These are phyloP conservation scores for Beauveria sp. DNA, from an alignment of 2,329 filamentous ascomycete genomes.

Conservation along the genomic window DNA sequence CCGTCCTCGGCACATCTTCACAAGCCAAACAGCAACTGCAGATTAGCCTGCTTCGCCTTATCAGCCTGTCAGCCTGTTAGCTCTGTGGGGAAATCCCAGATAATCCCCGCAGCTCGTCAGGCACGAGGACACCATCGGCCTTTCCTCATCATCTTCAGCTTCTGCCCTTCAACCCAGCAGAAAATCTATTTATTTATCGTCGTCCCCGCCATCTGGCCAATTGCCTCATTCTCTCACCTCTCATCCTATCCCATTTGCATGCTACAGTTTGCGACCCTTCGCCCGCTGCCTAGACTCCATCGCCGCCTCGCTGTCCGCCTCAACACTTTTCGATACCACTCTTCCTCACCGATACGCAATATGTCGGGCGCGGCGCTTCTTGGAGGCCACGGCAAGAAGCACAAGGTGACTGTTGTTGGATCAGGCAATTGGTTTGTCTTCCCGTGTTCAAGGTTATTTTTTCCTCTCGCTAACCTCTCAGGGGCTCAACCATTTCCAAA, in stretches of 20 bases:
- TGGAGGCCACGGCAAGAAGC: constrained; percentile 57
- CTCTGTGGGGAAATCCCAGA: neutral
- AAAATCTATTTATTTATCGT: neutral
- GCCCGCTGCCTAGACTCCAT: constrained; percentile 1
- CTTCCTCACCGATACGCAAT: constrained; percentile 16
- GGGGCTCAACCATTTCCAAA: constrained; percentile 96
- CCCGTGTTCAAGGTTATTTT: neutral
- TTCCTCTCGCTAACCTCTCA: constrained; percentile 27
- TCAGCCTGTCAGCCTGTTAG: too few relatives aligned
- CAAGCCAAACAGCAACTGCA: too few relatives aligned
- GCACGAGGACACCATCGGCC: neutral
- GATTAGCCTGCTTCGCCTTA: neutral
- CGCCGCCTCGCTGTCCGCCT: neutral
- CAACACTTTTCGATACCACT: constrained; percentile 5
- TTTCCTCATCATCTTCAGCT: neutral
- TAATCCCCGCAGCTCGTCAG: neutral
- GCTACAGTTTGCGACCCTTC: neutral
- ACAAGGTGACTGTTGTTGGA: constrained; percentile 90
- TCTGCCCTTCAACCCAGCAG: neutral
- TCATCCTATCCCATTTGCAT: neutral
- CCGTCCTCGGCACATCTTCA: too few relatives aligned
- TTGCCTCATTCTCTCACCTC: neutral
- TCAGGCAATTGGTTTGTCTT: constrained; percentile 82
- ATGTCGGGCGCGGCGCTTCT: constrained; percentile 28
- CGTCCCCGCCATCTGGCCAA: neutral